phyloP scores from a whole-genome alignment of 352 stramenopile species.

The Phytopythium oedochilum region DNA sequence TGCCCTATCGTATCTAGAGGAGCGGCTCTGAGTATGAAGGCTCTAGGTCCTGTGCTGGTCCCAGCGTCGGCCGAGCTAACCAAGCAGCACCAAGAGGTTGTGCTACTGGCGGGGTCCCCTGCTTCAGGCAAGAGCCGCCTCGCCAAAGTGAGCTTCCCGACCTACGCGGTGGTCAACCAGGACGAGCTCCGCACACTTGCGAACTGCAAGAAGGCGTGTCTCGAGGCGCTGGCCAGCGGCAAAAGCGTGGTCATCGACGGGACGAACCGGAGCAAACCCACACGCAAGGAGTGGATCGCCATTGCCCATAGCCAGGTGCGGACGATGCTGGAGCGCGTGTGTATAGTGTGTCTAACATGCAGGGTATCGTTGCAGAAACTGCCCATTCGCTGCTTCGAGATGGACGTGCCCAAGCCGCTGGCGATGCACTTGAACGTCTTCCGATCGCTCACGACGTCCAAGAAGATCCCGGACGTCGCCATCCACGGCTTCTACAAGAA shows the following conservation, averaged over 20 bases:
- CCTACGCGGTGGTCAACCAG: constrained; percentile 77
- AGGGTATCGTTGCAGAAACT: constrained; percentile 27
- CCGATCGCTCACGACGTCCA: constrained; percentile 58
- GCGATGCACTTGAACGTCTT: constrained; percentile 86
- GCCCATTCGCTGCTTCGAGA: constrained; percentile 65
- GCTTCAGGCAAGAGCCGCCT: constrained; percentile 78
- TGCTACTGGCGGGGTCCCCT: constrained; percentile 68
- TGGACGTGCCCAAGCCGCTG: constrained; percentile 74
- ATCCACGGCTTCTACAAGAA: constrained; percentile 90
- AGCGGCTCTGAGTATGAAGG: background rate
- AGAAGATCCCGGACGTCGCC: constrained; percentile 80
- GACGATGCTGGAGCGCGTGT: background rate
- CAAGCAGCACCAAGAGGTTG: constrained; percentile 47
- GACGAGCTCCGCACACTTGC: constrained; percentile 76
- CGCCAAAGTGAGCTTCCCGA: constrained; percentile 28
- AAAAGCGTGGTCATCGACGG: constrained; percentile 85
- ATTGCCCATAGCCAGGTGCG: constrained; percentile 61
- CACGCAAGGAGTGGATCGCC: constrained; percentile 66
- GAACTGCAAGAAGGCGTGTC: constrained; percentile 69
- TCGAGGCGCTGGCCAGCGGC: constrained; percentile 43
- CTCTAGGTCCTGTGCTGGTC: constrained; percentile 16
- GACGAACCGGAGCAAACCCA: constrained; percentile 69
- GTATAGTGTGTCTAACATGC: background rate
- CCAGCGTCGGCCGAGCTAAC: constrained; percentile 16
- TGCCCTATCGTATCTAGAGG: background rate